Evolutionary conservation across 2,329 filamentous ascomycete species (phyloP).

Genomic region (Zymoseptoria passerinii): DNA sequence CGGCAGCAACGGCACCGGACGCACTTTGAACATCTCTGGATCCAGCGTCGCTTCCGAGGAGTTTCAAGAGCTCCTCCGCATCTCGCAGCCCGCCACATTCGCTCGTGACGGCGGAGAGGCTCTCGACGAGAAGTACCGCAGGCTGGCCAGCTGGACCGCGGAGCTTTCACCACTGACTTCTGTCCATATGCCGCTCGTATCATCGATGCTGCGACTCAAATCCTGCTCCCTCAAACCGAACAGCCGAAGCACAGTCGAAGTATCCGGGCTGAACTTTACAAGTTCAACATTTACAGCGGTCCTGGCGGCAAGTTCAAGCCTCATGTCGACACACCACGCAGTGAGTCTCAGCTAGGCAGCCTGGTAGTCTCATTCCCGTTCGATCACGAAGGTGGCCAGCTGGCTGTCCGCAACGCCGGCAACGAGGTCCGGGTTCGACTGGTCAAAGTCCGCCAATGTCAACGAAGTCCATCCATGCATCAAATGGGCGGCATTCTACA

Average conservation of each 20-base stretch:
- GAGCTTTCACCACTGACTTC: slow-evolving; percentile 41
- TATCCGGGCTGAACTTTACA: slow-evolving; percentile 46
- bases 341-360: slow-evolving; percentile 19
- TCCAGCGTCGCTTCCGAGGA: background rate
- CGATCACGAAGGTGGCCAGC: slow-evolving; percentile 33
- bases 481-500: slow-evolving; percentile 47
- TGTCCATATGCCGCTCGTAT: slow-evolving; percentile 46
- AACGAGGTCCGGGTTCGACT: slow-evolving; percentile 35
- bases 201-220: slow-evolving; percentile 42
- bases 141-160: slow-evolving; percentile 44
- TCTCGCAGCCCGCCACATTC: slow-evolving; percentile 41
- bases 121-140: slow-evolving; percentile 46
- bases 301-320: slow-evolving; percentile 19
- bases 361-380: slow-evolving; percentile 19
- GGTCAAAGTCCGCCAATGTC: slow-evolving; percentile 21
- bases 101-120: slow-evolving; percentile 40
- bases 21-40: background rate
- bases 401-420: slow-evolving; percentile 37
- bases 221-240: slow-evolving; percentile 33
- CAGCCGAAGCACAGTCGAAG: slow-evolving; percentile 1
- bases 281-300: slow-evolving; percentile 42
- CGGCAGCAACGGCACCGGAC: background rate
- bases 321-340: slow-evolving; percentile 25
- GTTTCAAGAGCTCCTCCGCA: slow-evolving; percentile 9
- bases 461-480: slow-evolving; percentile 11